Base-by-base conservation (phyloP, 805 yeast genomes). In the Barnettozyma californica region DNA sequence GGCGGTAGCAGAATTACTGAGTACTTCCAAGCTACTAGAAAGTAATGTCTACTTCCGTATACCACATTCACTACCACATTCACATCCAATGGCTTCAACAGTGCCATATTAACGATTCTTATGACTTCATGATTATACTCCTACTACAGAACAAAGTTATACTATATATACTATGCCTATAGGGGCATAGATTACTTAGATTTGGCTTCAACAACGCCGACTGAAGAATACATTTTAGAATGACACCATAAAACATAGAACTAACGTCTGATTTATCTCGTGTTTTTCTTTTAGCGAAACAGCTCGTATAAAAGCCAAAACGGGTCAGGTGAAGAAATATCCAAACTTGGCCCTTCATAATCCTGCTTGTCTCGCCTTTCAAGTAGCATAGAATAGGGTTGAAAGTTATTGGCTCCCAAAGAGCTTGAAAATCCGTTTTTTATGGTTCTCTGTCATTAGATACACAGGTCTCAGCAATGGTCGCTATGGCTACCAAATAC, bases 1-100 rank as follows among this genome's bases (percentile, higher is more conserved):
- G 80, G 72, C 21, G 67, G 66, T 19, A 62, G 66, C 31, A 68
- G 75, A 42, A 66, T 79, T 33, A 69, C 72, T 0, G 68, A 66
- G 35, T 80, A 81, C 54, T 81, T 80, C 68, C 67, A 66, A 52
- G 69, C 75, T 14, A 80, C 84, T 0, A 66, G 84, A 52, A 54
- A 54, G 11, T 52, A 23, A 37, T n/a, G 18, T n/a, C 18, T 9
- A 13, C 38, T 8, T n/a, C n/a, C n/a, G n/a, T n/a, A n/a, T n/a
- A n/a, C n/a, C n/a, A n/a, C n/a, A n/a, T n/a, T n/a, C n/a, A n/a
- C n/a, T n/a, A n/a, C n/a, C 11, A n/a, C 16, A n/a, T 31, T 10
- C 38, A 9, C 21, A 16, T 10, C 38, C 11, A 9, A 34, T 35
- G 38, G 38, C 38, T 35, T 35, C 38, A 35, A 35, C 38, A 29